A percentile compares a stretch with the other conserved stretches of the same genome.
Evolutionary conservation across 2,329 filamentous ascomycete species (phyloP).

Genomic region (Aspergillus sclerotialis): DNA sequence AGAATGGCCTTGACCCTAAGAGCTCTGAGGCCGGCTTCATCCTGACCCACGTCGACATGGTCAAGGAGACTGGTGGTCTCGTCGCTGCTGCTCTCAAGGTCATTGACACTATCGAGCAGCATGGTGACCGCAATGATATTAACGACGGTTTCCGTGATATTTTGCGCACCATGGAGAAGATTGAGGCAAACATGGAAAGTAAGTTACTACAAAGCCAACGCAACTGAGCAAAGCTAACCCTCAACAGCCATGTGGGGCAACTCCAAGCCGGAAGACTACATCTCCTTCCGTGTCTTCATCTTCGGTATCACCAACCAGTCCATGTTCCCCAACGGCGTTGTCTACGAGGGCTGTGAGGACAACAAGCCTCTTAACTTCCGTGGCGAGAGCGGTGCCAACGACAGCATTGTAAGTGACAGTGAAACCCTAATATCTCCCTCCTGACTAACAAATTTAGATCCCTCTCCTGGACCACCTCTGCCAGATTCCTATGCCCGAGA

Average conservation of each 20-base stretch:
- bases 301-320: slow-evolving; percentile 89
- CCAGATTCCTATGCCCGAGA: slow-evolving; percentile 79
- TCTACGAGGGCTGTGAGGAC: slow-evolving; percentile 77
- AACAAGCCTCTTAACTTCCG: slow-evolving; percentile 70
- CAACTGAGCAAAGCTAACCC: background rate
- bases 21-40: slow-evolving; percentile 94
- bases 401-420: slow-evolving; percentile 61
- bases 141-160: slow-evolving; percentile 59
- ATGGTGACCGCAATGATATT: slow-evolving; percentile 49
- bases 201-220: slow-evolving; percentile 26
- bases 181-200: slow-evolving; percentile 75
- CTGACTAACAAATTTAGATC: slow-evolving; percentile 41
- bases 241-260: slow-evolving; percentile 74
- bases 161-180: slow-evolving; percentile 57
- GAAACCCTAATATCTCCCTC: background rate
- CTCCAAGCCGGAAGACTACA: slow-evolving; percentile 76
- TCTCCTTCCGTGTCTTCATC: slow-evolving; percentile 90
- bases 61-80: slow-evolving; percentile 72
- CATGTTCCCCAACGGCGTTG: slow-evolving; percentile 88
- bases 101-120: slow-evolving; percentile 50
- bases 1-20: slow-evolving; percentile 74
- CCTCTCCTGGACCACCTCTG: slow-evolving; percentile 84
- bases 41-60: slow-evolving; percentile 95
- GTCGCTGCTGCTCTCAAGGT: slow-evolving; percentile 65
- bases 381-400: slow-evolving; percentile 88